Conservation (phyloP, 2,329 filamentous ascomycete genomes). For the Exophiala xenobiotica region DNA sequence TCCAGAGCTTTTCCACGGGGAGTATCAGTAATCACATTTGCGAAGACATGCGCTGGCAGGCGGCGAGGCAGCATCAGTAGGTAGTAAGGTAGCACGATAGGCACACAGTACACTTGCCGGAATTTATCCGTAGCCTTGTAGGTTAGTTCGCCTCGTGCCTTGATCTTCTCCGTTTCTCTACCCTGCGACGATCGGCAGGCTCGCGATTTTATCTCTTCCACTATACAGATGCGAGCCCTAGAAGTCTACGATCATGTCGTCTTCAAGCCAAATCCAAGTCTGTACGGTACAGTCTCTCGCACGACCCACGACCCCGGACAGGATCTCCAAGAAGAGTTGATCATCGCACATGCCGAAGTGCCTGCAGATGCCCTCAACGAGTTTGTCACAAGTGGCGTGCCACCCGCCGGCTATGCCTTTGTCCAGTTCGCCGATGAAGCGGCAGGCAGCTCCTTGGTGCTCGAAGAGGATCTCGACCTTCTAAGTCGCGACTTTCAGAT, state of each 20-base stretch:
- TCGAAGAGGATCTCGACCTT: slow-evolving; percentile 48
- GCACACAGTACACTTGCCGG: too few relatives aligned
- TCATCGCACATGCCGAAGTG: slow-evolving; percentile 33
- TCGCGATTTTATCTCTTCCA: neutral
- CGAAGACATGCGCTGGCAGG: too few relatives aligned
- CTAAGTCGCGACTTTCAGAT: slow-evolving; percentile 56
- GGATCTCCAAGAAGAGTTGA: slow-evolving; percentile 35
- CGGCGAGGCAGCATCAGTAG: too few relatives aligned
- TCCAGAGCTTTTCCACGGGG: too few relatives aligned
- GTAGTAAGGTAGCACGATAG: too few relatives aligned
- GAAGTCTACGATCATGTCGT: slow-evolving; percentile 42
- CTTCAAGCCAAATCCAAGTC: slow-evolving; percentile 39
- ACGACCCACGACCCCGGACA: slow-evolving; percentile 29
- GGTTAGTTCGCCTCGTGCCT: neutral
- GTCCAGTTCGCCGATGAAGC: slow-evolving; percentile 42
- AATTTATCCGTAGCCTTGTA: neutral
- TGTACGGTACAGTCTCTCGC: slow-evolving; percentile 47
- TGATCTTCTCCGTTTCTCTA: neutral
- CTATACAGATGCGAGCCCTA: slow-evolving; percentile 25
- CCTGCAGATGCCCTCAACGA: slow-evolving; percentile 33
- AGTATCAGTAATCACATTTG: too few relatives aligned
- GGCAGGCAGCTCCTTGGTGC: slow-evolving; percentile 44
- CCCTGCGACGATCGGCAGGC: neutral
- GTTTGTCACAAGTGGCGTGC: slow-evolving; percentile 31
- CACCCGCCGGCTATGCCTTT: slow-evolving; percentile 53